Percentiles rank a stretch among this genome's conserved stretches.
Evolutionary conservation across 179 eudicot species (phyloP).

Genomic region (Drosera spatulata): DNA sequence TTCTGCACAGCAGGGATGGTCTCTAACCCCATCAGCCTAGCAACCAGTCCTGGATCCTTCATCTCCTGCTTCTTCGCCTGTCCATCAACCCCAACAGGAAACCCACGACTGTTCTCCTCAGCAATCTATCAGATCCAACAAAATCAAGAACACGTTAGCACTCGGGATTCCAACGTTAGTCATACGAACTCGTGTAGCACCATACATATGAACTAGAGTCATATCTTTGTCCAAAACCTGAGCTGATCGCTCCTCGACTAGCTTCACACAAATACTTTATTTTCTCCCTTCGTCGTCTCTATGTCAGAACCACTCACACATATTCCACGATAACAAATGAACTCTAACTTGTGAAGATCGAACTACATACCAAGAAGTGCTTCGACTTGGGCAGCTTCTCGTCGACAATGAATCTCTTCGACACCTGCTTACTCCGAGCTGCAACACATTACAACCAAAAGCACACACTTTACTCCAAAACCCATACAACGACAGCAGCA

Average conservation of each 20-base stretch:
- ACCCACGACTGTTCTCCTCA: conserved; percentile 66
- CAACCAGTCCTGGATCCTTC: conserved; percentile 75
- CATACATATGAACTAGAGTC: too few relatives aligned
- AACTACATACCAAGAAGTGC: conserved; percentile 49
- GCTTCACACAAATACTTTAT: too few relatives aligned
- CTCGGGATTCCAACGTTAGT: not conserved
- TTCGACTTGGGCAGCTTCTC: conserved; percentile 60
- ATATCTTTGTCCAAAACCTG: too few relatives aligned
- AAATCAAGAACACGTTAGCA: conserved; percentile 1
- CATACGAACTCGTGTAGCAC: too few relatives aligned
- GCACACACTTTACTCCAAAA: too few relatives aligned
- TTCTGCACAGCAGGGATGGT: conserved; percentile 49
- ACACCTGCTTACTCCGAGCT: conserved; percentile 60
- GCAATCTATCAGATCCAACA: conserved; percentile 39
- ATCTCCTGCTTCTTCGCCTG: conserved; percentile 30
- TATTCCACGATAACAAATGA: not conserved
- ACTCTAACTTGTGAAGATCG: not conserved
- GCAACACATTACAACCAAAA: not conserved
- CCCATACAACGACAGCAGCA: too few relatives aligned
- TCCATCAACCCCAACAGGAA: conserved; percentile 43
- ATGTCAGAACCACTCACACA: too few relatives aligned
- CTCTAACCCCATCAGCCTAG: conserved; percentile 96
- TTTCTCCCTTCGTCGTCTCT: too few relatives aligned
- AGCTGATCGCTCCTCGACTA: too few relatives aligned
- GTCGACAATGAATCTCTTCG: conserved; percentile 67